Evolutionary conservation across 2,329 filamentous ascomycete species (phyloP), one percentile per base, ranked within the genome.

Genomic region (Curvularia hawaiiensis): DNA sequence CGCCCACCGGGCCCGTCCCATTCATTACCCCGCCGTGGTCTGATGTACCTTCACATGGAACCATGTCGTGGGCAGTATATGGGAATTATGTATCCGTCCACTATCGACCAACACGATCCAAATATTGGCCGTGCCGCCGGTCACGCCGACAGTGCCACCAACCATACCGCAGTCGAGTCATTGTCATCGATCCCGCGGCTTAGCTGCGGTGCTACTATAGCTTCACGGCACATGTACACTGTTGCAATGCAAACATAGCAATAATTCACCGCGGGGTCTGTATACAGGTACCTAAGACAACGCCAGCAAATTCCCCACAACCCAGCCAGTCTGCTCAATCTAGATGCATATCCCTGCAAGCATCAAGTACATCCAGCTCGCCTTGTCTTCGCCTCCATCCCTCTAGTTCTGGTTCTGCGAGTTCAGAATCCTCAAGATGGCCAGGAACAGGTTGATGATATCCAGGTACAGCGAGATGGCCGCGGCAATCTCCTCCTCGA

Each of bases 401-500:
- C 4, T 50, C 58, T 88, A 98, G 84, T 97, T 96, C 79, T 96
- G 94, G 75, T 88, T 89, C 83, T 97, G 91, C 81, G 90, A 96
- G 83, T 99, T 99, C 72, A 99, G 83, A 69, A 99, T 98, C 73
- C 95, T 86, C 73, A 99, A 83, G 72, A 99, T 99, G 52, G 92
- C 90, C 66, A 99, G 83, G 86, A 99, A 99, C 66, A 99, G 79
- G 84, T 99, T 99, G 82, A 98, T 91, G 64, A 98, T 88, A 77
- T 98, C 94, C 49, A 99, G 85, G 77, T 99, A 99, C 48, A 99
- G 84, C 74, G 91, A 95, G 77, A 99, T 97, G 10, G 91, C 89
- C 49, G 94, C 94, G 7, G 93, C 92, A 75, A 98, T 97, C 83
- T 97, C 93, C 84, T 97, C 94, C 80, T 99, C 95, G 51, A 97